Evolutionary conservation across 768 basidiomycete genomes (phyloP).

Genomic region (Tricholoma saponaceum): DNA sequence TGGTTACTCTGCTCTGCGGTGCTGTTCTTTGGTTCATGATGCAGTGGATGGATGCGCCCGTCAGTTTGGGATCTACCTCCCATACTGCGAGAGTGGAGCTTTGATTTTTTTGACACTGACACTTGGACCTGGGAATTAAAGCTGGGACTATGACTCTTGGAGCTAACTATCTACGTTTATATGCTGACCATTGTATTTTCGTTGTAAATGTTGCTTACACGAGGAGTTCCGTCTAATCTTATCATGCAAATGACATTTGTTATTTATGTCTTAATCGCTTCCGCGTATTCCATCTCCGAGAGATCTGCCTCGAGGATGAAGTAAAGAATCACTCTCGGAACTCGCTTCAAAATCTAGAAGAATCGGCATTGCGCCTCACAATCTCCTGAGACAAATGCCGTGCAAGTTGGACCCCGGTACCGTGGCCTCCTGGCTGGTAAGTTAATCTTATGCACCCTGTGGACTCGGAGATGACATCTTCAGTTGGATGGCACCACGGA

Average conservation of each 20-base stretch:
- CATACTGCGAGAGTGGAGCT: background rate
- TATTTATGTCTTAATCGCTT: background rate
- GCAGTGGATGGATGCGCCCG: background rate
- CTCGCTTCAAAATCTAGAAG: too few relatives aligned
- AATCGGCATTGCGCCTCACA: too few relatives aligned
- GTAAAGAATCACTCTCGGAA: too few relatives aligned
- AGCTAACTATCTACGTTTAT: background rate
- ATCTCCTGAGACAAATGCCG: too few relatives aligned
- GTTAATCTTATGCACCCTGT: too few relatives aligned
- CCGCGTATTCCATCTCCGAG: too few relatives aligned
- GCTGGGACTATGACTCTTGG: background rate
- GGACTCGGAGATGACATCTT: too few relatives aligned
- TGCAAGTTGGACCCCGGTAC: too few relatives aligned
- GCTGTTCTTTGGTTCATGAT: constrained; percentile 5
- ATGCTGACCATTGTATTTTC: background rate
- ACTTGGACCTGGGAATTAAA: background rate
- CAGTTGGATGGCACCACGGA: too few relatives aligned
- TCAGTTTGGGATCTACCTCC: background rate
- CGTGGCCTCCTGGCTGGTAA: too few relatives aligned
- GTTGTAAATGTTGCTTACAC: background rate
- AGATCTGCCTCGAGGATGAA: too few relatives aligned
- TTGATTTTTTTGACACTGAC: background rate
- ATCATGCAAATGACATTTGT: background rate
- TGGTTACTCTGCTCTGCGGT: constrained; percentile 11
- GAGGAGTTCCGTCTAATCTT: background rate